phyloP scores from a whole-genome alignment of 2,329 filamentous ascomycete species.

The Ophiostoma tasmaniense region DNA sequence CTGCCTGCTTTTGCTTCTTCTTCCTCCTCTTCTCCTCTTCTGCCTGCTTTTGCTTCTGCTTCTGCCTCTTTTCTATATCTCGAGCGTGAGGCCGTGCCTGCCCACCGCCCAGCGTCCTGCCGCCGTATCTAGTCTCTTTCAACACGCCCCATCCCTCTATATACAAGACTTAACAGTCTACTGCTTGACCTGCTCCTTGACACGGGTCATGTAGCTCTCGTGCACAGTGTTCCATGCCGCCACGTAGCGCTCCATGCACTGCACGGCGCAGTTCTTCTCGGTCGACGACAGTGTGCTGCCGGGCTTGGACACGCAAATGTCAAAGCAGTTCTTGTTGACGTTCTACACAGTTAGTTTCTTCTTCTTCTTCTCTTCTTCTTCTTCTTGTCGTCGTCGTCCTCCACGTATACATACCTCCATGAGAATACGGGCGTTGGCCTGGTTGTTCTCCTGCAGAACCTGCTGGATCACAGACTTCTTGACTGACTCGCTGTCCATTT shows the following conservation, averaged over 20 bases:
- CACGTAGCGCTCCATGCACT: conserved; percentile 83
- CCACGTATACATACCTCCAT: neutral
- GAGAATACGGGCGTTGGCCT: neutral
- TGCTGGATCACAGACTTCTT: conserved; percentile 58
- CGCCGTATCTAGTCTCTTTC: neutral
- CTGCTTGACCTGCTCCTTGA: conserved; percentile 34
- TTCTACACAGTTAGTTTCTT: conserved; percentile 41
- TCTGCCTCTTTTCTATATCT: neutral
- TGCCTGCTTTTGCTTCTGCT: neutral
- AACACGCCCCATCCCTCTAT: neutral
- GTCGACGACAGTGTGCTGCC: conserved; percentile 55
- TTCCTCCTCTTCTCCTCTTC: too few species aligned
- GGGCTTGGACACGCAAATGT: conserved; percentile 65
- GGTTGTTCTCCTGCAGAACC: conserved; percentile 34
- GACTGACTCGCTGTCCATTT: conserved; percentile 50
- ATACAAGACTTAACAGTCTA: conserved; percentile 25
- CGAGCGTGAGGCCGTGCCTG: neutral
- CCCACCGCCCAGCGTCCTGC: neutral
- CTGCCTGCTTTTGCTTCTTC: neutral
- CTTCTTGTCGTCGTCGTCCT: neutral
- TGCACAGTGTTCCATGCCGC: conserved; percentile 68
- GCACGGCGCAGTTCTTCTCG: conserved; percentile 63
- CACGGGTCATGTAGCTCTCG: conserved; percentile 54
- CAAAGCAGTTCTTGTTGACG: conserved; percentile 75
- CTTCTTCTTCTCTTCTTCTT: neutral